Evolutionary conservation across 2,329 filamentous ascomycete species (phyloP), one percentile per base, ranked within the genome.

Genomic region (Botrytis paeoniae): DNA sequence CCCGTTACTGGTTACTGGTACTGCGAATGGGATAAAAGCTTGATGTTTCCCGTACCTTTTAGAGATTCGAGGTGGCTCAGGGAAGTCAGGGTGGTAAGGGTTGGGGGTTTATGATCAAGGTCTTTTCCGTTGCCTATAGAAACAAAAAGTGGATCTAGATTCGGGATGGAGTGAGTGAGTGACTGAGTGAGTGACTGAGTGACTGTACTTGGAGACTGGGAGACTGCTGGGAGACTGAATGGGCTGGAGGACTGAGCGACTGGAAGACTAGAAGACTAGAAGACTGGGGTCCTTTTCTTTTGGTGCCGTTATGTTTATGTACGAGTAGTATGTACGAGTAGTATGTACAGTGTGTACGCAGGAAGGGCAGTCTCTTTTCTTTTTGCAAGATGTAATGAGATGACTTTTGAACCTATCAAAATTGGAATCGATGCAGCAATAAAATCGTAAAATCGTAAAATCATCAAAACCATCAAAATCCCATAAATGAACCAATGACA

Each of bases 101-200:
- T 65, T 32, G 7, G 45, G 45, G 63, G 41, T 66, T 45, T 25
- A 48, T 57, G n/a, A 12, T 25, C n/a, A 66, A 66, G 63, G 63
- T 66, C 29, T 48, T 25, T 45, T 29, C 48, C 48, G 65, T 69
- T 69, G 65, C 65, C 65, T 51, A 69, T 69, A 69, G 65, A 69
- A 20, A 69, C 65, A 39, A 69, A 69, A 57, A 69, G 65, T 69
- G 65, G 65, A 57, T 69, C 65, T 69, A 66, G 43, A 66, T 66
- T 66, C 39, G 48, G 39, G 25, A 51, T 14, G 22, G 48, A n/a
- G 1, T 2, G 48, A 51, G 8, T 51, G 48, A n/a, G 48, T 51
- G 48, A 45, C 2, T 51, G 45, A 12, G 45, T 12, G 45, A 10
- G 8, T 51, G 45, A 51, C 22, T n/a, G 48, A 25, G 4, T 14